phyloP scores from a whole-genome alignment of 805 yeast species.

The Millerago galiae region DNA sequence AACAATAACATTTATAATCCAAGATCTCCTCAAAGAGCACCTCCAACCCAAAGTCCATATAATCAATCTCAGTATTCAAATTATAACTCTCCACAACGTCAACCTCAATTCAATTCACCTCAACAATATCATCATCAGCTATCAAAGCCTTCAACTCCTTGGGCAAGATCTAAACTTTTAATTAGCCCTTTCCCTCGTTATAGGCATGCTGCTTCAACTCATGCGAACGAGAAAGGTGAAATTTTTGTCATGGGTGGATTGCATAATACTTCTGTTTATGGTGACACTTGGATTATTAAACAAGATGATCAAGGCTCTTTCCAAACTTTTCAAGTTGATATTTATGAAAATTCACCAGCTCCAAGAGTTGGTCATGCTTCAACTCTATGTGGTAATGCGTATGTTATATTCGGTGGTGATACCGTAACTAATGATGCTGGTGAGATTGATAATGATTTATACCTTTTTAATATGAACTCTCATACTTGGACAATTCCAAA shows the following conservation, averaged over 20 bases:
- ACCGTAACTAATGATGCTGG: constrained; percentile 75
- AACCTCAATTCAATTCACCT: constrained; percentile 5
- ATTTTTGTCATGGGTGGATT: constrained; percentile 92
- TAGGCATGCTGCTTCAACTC: constrained; percentile 80
- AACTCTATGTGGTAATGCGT: constrained; percentile 89
- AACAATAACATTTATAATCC: constrained; percentile 20
- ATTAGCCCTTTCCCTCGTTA: constrained; percentile 92
- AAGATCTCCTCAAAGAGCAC: constrained; percentile 17
- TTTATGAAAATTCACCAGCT: constrained; percentile 77
- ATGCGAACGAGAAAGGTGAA: constrained; percentile 74
- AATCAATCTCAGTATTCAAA: background rate
- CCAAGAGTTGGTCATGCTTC: constrained; percentile 97
- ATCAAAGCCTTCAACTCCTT: constrained; percentile 36
- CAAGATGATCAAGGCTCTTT: constrained; percentile 31
- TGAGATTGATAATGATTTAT: constrained; percentile 82
- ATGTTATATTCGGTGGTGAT: constrained; percentile 94
- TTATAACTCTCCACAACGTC: constrained; percentile 6
- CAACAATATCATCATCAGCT: constrained; percentile 19
- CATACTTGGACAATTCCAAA: constrained; percentile 75
- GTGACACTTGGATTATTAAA: constrained; percentile 88
- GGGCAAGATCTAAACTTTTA: constrained; percentile 57
- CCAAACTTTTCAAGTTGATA: constrained; percentile 52
- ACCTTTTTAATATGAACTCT: constrained; percentile 75
- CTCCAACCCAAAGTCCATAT: background rate
- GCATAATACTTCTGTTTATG: constrained; percentile 85